A percentile compares a stretch with the other conserved stretches of the same genome.
These are phyloP conservation scores for Candida hispaniensis DNA, from an alignment of 805 yeast genomes.

Conservation along the genomic window DNA sequence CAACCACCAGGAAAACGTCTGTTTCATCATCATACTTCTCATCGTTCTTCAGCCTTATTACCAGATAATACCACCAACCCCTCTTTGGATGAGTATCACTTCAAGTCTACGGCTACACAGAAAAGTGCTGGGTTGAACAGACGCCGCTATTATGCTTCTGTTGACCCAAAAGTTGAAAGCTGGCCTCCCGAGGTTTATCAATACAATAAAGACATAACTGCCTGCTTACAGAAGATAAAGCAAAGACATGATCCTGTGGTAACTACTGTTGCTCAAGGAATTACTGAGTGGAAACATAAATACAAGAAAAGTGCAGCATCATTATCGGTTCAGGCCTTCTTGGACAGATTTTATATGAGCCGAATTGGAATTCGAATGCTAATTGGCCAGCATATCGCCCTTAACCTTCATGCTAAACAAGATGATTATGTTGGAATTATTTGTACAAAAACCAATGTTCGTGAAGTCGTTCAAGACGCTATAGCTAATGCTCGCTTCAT, in stretches of 20 bases:
- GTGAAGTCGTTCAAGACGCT: conserved; percentile 77
- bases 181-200: conserved; percentile 69
- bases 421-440: conserved; percentile 80
- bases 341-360: conserved; percentile 82
- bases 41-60: conserved; percentile 5
- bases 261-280: conserved; percentile 85
- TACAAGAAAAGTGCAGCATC: conserved; percentile 44
- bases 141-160: conserved; percentile 41
- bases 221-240: conserved; percentile 59
- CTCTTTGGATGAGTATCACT: conserved; percentile 16
- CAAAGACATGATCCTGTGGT: conserved; percentile 87
- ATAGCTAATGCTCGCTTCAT: conserved; percentile 83
- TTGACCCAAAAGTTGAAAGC: conserved; percentile 41
- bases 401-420: conserved; percentile 48
- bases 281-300: conserved; percentile 71
- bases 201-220: conserved; percentile 58
- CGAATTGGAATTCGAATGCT: conserved; percentile 88
- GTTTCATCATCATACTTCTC: too few relatives aligned
- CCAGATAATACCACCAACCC: conserved; percentile 18
- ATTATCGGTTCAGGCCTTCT: conserved; percentile 63
- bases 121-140: conserved; percentile 6
- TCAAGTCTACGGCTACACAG: conserved; percentile 12
- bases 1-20: too few relatives aligned
- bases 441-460: conserved; percentile 72
- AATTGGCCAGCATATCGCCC: conserved; percentile 87